Evolutionary conservation across 371 early-diverging fungal genomes (phyloP).

Genomic region (Mortierella sp.): DNA sequence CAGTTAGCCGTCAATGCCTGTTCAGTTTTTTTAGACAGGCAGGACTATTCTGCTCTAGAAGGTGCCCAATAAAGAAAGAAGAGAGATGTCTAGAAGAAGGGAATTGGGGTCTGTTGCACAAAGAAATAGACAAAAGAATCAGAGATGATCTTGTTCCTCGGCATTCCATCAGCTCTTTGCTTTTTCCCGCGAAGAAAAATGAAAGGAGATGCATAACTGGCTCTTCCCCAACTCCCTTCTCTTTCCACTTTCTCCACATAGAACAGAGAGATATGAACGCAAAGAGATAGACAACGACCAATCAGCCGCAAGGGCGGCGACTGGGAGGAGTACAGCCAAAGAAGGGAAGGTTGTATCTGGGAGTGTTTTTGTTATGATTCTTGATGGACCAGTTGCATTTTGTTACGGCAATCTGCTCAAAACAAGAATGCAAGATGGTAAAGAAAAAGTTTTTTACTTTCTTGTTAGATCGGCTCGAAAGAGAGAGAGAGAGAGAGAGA

Average conservation of each 20-base stretch:
- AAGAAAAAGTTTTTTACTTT: not conserved
- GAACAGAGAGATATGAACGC: not conserved
- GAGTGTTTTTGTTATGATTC: not conserved
- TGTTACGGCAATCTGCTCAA: not conserved
- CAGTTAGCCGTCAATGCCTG: not conserved
- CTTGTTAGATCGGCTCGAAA: not conserved
- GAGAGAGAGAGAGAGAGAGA: too few species aligned
- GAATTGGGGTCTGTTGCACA: not conserved
- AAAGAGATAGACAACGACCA: not conserved
- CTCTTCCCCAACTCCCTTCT: not conserved
- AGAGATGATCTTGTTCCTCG: not conserved
- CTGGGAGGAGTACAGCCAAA: not conserved
- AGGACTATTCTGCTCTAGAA: not conserved
- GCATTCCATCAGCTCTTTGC: not conserved
- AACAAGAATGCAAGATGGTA: not conserved
- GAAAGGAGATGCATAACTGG: not conserved
- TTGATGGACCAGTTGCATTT: conserved; percentile 8
- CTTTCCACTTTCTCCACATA: not conserved
- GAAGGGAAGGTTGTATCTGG: not conserved
- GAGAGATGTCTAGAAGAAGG: too few species aligned
- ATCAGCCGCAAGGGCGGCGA: not conserved
- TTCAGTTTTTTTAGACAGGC: too few species aligned
- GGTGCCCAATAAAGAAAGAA: too few species aligned
- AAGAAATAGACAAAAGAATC: not conserved
- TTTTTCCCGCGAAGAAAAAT: not conserved